Evolutionary conservation across 192 early-diverging fungal species (phyloP), one percentile per base, ranked within the genome.

Genomic region (Lunasporangiospora selenospora): DNA sequence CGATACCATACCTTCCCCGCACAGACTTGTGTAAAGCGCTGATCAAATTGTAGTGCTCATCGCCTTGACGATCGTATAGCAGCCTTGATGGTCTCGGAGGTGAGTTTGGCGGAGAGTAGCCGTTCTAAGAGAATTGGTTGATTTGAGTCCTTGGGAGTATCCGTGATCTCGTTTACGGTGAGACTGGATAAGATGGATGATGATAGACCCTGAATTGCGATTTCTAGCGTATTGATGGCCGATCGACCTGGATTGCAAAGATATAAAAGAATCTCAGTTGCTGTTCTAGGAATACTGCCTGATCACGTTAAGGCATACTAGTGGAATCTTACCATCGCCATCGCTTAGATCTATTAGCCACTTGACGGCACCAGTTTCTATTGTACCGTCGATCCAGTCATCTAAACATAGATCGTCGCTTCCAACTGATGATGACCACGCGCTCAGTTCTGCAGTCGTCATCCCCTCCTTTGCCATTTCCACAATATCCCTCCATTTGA

Each of bases 1-100:
- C 24, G 31, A 26, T 11, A 5, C 9, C 53, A 46, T 76, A 85
- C 83, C 83, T 77, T 49, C 94, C 94, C n/a, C 94, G 88, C 27
- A 95, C 81, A 58, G 87, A 90, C 73, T 97, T 95, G 77, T 95
- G 93, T 13, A 97, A 55, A 0, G 95, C 95, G 47, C 92, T 93
- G 39, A 97, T 95, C 6, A 91, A 82, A 32, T 97, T 89, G 64
- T 93, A 95, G 77, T 97, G 95, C 63, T 94, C 89, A n/a, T 97
- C 91, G 0, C 89, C 89, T 52, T 88, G 85, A 12, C 83, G 79
- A 57, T 94, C 93, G 64, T 97, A 95, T 15, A 3, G 91, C 89
- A 3, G 62, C 67, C 78, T 82, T 88, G 10, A 95, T 69, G 18
- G 77, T 69, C 30, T 91, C 85, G 34, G 75, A 46, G 40, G 77